These are phyloP conservation scores for Aspergillus phoenicis DNA, from an alignment of 2,329 filamentous ascomycete species.

Conservation along the genomic window DNA sequence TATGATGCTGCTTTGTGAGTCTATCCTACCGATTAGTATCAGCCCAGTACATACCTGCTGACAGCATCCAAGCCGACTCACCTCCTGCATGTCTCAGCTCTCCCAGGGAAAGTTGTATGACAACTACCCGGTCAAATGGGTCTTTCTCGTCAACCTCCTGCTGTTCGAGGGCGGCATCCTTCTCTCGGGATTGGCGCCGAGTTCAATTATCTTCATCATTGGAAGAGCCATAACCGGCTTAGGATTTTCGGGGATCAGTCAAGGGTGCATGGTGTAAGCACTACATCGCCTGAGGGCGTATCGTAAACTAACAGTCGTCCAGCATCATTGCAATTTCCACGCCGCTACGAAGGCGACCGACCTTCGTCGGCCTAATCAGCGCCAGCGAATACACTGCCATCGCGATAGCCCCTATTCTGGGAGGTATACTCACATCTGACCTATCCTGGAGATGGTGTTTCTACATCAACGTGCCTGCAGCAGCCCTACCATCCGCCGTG, in stretches of 20 bases:
- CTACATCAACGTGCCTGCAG: background rate
- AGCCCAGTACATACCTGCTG: background rate
- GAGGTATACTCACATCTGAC: background rate
- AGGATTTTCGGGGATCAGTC: conserved; percentile 1
- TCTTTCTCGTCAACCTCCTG: background rate
- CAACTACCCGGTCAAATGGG: background rate
- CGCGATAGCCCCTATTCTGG: background rate
- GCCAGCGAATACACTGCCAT: conserved; percentile 7
- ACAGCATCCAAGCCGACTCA: background rate
- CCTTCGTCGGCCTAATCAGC: background rate
- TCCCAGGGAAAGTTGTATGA: background rate
- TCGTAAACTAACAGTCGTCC: background rate
- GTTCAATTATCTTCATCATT: background rate
- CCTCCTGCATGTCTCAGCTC: background rate
- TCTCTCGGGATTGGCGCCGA: background rate
- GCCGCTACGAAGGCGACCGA: background rate
- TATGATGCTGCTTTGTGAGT: conserved; percentile 6
- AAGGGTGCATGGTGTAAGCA: conserved; percentile 3
- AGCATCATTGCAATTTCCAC: conserved; percentile 4
- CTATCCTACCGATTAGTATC: background rate
- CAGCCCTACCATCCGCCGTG: background rate
- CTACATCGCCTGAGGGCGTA: no score
- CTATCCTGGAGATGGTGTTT: conserved; percentile 6
- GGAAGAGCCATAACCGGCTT: background rate
- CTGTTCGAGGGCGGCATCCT: background rate